Evolutionary conservation across 1,284 basidiomycete species (phyloP).

Genomic region (Serendipita sp.): DNA sequence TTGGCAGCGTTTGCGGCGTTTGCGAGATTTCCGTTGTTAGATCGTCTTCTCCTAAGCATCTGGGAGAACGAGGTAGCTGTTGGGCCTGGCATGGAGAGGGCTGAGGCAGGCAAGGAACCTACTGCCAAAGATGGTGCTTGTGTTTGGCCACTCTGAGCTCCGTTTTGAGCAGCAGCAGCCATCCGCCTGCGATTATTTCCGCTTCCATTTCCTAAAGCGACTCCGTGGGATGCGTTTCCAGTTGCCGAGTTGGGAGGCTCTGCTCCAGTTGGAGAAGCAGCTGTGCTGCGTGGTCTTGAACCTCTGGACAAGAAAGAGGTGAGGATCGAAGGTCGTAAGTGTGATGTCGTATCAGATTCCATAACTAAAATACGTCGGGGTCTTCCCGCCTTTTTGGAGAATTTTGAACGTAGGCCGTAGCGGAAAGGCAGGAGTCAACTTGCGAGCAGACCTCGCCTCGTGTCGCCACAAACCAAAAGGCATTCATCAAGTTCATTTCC

Average conservation of each 20-base stretch:
- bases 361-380: not conserved
- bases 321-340: not conserved
- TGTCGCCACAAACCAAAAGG: not conserved
- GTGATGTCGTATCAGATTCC: conserved; percentile 1
- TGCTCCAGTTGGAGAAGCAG: not conserved
- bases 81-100: not conserved
- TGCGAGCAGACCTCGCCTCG: not conserved
- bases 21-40: not conserved
- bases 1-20: not conserved
- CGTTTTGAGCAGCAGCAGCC: not conserved
- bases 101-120: not conserved
- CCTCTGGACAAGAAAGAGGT: not conserved
- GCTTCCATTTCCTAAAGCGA: not conserved
- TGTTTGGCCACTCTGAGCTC: not conserved
- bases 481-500: not conserved
- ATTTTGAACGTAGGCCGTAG: not conserved
- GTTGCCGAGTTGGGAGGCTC: not conserved
- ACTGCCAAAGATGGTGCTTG: not conserved
- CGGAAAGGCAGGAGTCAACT: not conserved
- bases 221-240: not conserved
- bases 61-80: not conserved
- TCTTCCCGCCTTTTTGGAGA: not conserved
- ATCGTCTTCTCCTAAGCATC: not conserved
- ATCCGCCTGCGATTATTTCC: not conserved
- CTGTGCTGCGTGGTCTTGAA: not conserved